A percentile compares a stretch with the other conserved stretches of the same genome.
Evolutionary conservation across 164 flowering plant genomes (phyloP).

Genomic region (Tinospora cordifolia): DNA sequence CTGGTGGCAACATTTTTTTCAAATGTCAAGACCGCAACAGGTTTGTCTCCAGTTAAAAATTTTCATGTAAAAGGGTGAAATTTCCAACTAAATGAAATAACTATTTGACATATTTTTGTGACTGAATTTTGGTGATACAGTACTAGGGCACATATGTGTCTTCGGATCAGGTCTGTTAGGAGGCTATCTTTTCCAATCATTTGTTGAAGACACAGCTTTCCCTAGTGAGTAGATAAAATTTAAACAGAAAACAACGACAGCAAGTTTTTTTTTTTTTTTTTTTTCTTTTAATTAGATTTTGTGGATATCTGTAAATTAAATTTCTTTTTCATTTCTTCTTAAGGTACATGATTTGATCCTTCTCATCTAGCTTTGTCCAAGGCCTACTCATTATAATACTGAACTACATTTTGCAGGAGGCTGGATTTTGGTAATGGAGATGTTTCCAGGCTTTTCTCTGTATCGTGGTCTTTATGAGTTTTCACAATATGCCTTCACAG

Average conservation of each 20-base stretch:
- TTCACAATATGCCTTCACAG: constrained; percentile 49
- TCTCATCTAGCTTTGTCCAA: not conserved
- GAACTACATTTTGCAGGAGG: constrained; percentile 38
- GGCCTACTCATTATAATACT: not conserved
- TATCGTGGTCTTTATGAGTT: constrained; percentile 90
- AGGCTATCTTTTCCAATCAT: constrained; percentile 52
- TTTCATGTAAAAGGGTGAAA: not conserved
- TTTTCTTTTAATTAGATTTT: not conserved
- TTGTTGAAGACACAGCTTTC: constrained; percentile 60
- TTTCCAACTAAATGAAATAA: constrained; percentile 1
- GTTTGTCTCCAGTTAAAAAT: constrained; percentile 20
- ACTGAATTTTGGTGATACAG: constrained; percentile 35
- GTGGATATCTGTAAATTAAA: not conserved
- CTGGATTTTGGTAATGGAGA: constrained; percentile 69
- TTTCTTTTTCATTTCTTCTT: not conserved
- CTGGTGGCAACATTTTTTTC: constrained; percentile 57
- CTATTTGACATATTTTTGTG: not conserved
- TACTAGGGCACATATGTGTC: constrained; percentile 52
- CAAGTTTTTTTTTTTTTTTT: not conserved
- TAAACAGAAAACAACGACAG: not conserved
- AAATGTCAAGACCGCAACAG: constrained; percentile 55
- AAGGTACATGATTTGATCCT: not conserved
- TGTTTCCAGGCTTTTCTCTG: constrained; percentile 79
- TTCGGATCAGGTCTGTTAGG: constrained; percentile 80
- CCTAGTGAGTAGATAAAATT: constrained; percentile 53